Evolutionary conservation across 2,329 filamentous ascomycete species (phyloP), one percentile per base, ranked within the genome.

Genomic region (Fusarium falciforme): DNA sequence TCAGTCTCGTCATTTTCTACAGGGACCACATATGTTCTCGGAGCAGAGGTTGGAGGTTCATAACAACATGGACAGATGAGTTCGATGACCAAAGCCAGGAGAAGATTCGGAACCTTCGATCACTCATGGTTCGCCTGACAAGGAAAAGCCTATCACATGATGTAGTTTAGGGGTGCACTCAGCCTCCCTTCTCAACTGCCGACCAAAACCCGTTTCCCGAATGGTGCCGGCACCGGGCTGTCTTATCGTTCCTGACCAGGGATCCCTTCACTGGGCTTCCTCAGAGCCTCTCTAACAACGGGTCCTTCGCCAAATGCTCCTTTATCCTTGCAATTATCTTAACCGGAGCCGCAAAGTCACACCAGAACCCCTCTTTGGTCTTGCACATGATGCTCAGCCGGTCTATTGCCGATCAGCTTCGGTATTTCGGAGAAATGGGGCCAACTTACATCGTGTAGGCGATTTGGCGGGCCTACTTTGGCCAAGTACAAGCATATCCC

Each of bases 351-450:
- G 67, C 47, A 35, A 72, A 71, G 7, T 72, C 60, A 4, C 67
- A 62, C 67, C 67, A 71, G 12, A 71, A 71, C 0, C 69, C 63
- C n/a, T 61, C 67, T 14, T 66, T 60, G 0, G 27, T 31, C 49
- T 54, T 54, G 49, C 49, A 20, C 49, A 54, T 33, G 49, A 33
- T 22, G 6, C 49, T 54, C n/a, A 20, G 11, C n/a, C 27, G 29
- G 29, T 33, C 49, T 52, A 29, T 29, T 52, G 17, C 25, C 16
- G 27, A 22, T 20, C 17, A 54, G 49, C 17, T 54, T 31, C 49
- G 29, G 49, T 31, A 20, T 20, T 20, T 54, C 29, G 49, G 49
- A 54, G 49, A 20, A 17, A 33, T 54, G 49, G 49, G 47, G 47
- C 25, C 25, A 54, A 54, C 49, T 31, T 2, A 54, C 49, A 54